Base-by-base conservation (phyloP, 306 rosid species). In the Pyrus communis region DNA sequence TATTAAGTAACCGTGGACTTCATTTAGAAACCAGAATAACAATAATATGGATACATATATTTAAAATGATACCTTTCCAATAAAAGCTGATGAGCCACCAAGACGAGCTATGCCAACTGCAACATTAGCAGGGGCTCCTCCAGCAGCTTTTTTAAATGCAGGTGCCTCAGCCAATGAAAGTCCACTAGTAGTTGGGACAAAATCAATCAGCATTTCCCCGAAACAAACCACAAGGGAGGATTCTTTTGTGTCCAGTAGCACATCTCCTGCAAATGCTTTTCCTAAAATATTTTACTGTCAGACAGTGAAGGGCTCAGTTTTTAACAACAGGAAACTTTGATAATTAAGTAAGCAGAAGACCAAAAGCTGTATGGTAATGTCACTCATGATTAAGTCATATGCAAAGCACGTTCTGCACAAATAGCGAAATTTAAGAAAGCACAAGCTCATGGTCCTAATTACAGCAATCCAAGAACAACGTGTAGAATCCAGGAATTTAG, bases 41-140 rank as follows among this genome's bases (percentile, higher is more conserved):
- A 77, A 54, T 61, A 85, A 76, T 75, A 31, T 14, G 54, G 13
- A 69, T n/a, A n/a, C 59, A 71, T 62, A 46, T 31, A 18, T 58
- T 57, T 23, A 81, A 51, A 43, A 67, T 5, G 4, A 69, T 85
- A 94, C 98, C 97, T 94, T 94, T 67, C 98, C 98, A 49, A 92
- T 90, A 78, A 94, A 92, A 79, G 98, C 98, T 2, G 98, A 83
- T 60, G 95, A 92, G 72, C 98, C 97, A 69, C 98, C 98, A 52
- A 94, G 91, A 55, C 98, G 88, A 55, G 98, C 82, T 84, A 94
- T 85, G 74, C 96, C 98, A 62, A 94, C 98, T 22, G 98, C 97
- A 82, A 94, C 98, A 83, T 94, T 94, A 27, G 98, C 98, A 80
- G 97, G 98, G 73, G 97, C 98, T 70, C 98, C 98, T 28, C 98